Evolutionary conservation across 768 basidiomycete genomes (phyloP).

Genomic region (Antrodiella citrinella): DNA sequence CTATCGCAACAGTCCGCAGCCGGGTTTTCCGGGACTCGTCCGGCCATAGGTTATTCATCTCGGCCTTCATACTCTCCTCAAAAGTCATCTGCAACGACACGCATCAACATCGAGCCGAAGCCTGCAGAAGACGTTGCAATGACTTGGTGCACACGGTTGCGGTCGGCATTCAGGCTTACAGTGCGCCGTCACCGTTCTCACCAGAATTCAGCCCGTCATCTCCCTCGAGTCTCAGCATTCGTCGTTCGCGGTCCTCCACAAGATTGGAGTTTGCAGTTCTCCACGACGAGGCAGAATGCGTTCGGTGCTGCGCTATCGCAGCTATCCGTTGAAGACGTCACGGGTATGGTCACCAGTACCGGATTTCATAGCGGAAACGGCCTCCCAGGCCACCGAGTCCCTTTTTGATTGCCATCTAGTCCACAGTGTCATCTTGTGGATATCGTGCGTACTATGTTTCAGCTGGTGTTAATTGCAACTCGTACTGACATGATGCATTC

Average conservation of each 20-base stretch:
- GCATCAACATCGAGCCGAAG: too few relatives aligned
- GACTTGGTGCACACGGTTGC: too few relatives aligned
- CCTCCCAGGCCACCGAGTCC: too few relatives aligned
- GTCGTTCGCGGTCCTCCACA: conserved; percentile 13
- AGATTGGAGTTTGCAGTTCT: conserved; percentile 26
- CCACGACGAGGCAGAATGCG: conserved; percentile 15
- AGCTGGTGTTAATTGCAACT: neutral
- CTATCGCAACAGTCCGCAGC: conserved; percentile 78
- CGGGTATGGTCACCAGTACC: conserved; percentile 15
- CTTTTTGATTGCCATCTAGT: too few relatives aligned
- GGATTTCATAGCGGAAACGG: too few relatives aligned
- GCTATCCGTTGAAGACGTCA: conserved; percentile 10
- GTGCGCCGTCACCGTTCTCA: neutral
- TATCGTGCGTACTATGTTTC: too few relatives aligned
- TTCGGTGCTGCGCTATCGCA: conserved; percentile 12
- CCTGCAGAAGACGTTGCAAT: too few relatives aligned
- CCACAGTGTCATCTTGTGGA: too few relatives aligned
- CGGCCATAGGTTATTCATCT: conserved; percentile 84
- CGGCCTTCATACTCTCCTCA: conserved; percentile 87
- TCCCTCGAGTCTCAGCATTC: neutral
- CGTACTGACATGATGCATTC: neutral
- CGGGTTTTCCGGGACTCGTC: conserved; percentile 90
- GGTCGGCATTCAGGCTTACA: neutral
- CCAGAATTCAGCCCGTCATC: neutral
- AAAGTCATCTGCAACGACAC: conserved; percentile 67